phyloP scores from a whole-genome alignment of 2,329 filamentous ascomycete species.

The Oidium heveae region DNA sequence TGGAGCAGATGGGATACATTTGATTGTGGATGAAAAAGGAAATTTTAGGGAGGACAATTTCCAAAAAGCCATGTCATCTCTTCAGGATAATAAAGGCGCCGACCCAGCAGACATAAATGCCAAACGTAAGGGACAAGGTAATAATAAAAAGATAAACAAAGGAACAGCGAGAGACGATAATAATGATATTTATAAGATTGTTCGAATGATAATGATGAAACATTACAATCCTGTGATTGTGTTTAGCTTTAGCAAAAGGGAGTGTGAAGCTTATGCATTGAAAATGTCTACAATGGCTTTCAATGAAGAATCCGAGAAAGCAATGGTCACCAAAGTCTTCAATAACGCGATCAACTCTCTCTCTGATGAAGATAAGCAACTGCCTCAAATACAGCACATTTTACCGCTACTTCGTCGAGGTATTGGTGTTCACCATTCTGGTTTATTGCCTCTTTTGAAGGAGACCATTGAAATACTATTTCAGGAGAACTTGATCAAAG shows the following conservation, averaged over 20 bases:
- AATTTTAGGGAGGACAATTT: conserved; percentile 94
- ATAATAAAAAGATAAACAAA: conserved; percentile 79
- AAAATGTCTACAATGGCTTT: conserved; percentile 71
- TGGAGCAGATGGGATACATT: conserved; percentile 73
- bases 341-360: conserved; percentile 77
- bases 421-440: conserved; percentile 93
- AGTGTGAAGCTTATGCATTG: conserved; percentile 76
- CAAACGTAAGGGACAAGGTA: conserved; percentile 65
- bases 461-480: conserved; percentile 98
- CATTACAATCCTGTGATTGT: conserved; percentile 96
- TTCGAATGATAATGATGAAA: conserved; percentile 96
- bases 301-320: conserved; percentile 89
- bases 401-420: conserved; percentile 71
- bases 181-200: conserved; percentile 87
- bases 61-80: conserved; percentile 77
- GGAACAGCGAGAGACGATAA: conserved; percentile 45
- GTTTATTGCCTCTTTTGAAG: conserved; percentile 81
- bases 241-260: conserved; percentile 97
- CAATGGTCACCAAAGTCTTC: conserved; percentile 85
- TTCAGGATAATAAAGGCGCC: conserved; percentile 67
- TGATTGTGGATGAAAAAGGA: conserved; percentile 92
- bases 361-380: conserved; percentile 66
- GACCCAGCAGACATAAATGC: conserved; percentile 59
- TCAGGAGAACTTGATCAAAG: conserved; percentile 93
- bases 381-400: conserved; percentile 80